phyloP scores from a whole-genome alignment of 768 basidiomycete genomes.

The Pleurotus sapidus region DNA sequence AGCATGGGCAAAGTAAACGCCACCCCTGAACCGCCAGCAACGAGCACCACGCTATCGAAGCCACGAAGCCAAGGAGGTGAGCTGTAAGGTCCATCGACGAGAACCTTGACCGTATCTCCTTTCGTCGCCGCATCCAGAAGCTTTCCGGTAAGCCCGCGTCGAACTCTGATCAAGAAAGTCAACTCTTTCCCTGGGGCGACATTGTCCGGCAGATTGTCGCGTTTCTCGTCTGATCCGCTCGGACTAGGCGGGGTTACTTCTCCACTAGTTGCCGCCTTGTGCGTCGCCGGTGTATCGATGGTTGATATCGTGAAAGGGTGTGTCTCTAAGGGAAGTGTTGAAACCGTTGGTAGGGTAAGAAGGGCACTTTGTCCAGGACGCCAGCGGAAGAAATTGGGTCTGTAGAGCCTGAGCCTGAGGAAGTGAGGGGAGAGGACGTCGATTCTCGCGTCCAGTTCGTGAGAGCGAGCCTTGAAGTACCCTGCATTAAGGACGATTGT shows the following conservation, averaged over 20 bases:
- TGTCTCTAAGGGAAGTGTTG: constrained; percentile 42
- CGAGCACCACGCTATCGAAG: constrained; percentile 44
- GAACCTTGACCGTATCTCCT: constrained; percentile 32
- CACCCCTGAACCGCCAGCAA: constrained; percentile 52
- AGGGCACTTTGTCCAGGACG: constrained; percentile 54
- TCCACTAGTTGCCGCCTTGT: background rate
- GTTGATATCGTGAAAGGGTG: constrained; percentile 65
- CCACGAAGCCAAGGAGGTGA: constrained; percentile 33
- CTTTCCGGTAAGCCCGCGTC: constrained; percentile 56
- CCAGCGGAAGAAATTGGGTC: constrained; percentile 39
- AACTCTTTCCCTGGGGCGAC: constrained; percentile 34
- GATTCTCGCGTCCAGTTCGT: constrained; percentile 30
- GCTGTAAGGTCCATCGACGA: constrained; percentile 63
- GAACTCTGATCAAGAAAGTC: constrained; percentile 56
- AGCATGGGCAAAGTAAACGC: constrained; percentile 45
- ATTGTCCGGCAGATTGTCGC: background rate
- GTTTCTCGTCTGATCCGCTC: constrained; percentile 3
- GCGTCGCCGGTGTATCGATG: constrained; percentile 20
- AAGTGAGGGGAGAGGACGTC: constrained; percentile 44
- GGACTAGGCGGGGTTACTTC: background rate
- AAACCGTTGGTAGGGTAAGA: constrained; percentile 46
- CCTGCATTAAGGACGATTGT: constrained; percentile 40
- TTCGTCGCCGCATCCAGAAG: constrained; percentile 30
- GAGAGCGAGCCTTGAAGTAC: constrained; percentile 26
- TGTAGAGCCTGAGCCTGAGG: constrained; percentile 42